Conservation (phyloP, 257 asterid genomes). For the Plantago ovata region DNA sequence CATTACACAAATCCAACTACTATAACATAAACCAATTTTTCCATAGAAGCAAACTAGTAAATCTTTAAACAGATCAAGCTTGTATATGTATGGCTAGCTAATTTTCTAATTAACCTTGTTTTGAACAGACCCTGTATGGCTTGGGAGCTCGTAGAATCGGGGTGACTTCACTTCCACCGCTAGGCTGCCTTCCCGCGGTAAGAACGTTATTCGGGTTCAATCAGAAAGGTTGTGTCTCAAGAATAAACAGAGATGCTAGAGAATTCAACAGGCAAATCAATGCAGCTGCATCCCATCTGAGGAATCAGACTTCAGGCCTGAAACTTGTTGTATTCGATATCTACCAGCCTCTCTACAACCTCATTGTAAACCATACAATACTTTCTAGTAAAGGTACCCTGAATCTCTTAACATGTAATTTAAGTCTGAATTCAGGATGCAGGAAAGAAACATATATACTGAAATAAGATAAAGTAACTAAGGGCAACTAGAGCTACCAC, state of each 20-base stretch:
- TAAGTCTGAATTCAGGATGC: background rate
- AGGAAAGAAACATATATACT: background rate
- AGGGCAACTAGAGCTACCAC: background rate
- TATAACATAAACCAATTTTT: too few species aligned
- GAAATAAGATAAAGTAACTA: background rate
- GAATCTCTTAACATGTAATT: too few species aligned
- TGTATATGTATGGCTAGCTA: background rate
- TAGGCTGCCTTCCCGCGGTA: slow-evolving; percentile 82
- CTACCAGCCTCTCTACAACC: too few species aligned
- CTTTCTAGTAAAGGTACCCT: slow-evolving; percentile 51
- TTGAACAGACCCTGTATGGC: slow-evolving; percentile 54
- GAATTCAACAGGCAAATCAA: slow-evolving; percentile 67
- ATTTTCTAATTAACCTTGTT: background rate
- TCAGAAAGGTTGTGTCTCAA: too few species aligned
- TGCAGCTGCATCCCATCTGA: slow-evolving; percentile 60
- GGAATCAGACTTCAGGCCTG: too few species aligned
- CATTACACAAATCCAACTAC: too few species aligned
- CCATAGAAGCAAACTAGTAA: too few species aligned
- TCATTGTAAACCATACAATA: too few species aligned
- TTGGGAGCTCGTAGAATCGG: slow-evolving; percentile 89
- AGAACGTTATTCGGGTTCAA: slow-evolving; percentile 77
- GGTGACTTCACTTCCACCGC: slow-evolving; percentile 90
- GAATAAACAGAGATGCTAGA: slow-evolving; percentile 69
- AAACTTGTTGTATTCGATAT: too few species aligned
- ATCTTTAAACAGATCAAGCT: too few species aligned